Percentiles rank a stretch among this genome's conserved stretches.
Conservation (phyloP, 805 yeast genomes). For the Jamesozyma lodderae region DNA sequence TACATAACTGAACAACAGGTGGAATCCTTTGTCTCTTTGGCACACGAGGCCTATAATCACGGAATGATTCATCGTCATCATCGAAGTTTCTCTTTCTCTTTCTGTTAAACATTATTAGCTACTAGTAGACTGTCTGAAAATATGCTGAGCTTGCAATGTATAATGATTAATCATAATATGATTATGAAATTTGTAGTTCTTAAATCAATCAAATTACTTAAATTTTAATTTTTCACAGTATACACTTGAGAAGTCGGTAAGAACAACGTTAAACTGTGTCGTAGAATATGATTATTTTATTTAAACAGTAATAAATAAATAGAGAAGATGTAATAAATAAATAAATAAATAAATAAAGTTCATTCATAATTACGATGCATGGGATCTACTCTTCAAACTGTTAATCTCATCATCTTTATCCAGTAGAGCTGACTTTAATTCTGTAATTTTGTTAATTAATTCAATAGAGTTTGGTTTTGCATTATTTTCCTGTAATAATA, state of each 20-base stretch:
- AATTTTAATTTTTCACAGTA: too few relatives aligned
- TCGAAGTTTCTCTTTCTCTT: constrained; percentile 20
- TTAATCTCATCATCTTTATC: constrained; percentile 43
- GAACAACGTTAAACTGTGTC: not conserved
- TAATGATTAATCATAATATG: too few relatives aligned
- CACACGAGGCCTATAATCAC: constrained; percentile 26
- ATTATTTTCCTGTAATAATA: constrained; percentile 46
- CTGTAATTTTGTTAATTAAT: constrained; percentile 47
- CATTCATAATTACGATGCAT: not conserved
- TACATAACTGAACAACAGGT: constrained; percentile 39
- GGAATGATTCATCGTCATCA: constrained; percentile 24
- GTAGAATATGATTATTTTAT: not conserved
- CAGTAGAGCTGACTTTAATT: constrained; percentile 39
- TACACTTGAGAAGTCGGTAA: too few relatives aligned
- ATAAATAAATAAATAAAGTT: not conserved
- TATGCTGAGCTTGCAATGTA: not conserved
- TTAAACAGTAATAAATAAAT: too few relatives aligned
- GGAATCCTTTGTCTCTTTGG: constrained; percentile 33
- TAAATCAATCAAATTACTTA: too few relatives aligned
- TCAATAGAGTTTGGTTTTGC: constrained; percentile 46
- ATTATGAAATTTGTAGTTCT: too few relatives aligned
- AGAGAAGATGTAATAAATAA: not conserved
- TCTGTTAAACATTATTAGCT: constrained; percentile 10
- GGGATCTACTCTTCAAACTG: constrained; percentile 15
- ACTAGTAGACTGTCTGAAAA: not conserved